Evolutionary conservation across 75 land plant species (phyloP), one percentile per base, ranked within the genome.

Genomic region (Gnetum montanum): DNA sequence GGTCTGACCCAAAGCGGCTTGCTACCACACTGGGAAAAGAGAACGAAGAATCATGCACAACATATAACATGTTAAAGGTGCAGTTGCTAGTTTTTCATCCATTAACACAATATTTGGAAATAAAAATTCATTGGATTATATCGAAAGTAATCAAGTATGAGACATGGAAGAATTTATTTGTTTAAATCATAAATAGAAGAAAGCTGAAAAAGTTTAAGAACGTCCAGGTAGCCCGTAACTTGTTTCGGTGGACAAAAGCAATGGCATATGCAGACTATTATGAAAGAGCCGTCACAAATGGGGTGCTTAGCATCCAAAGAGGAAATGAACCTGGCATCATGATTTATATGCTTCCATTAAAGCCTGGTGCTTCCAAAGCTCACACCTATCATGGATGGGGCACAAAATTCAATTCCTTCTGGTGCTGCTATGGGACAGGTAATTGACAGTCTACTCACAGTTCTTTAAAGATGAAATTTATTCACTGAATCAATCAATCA

Each of bases 401-500:
- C 26, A 89, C 83, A 56, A 31, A 49, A 43, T 82, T 61, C 49
- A 59, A 85, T 36, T 70, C 85, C n/a, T 89, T 94, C 45, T 94
- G 98, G 98, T 94, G 98, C 66, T 94, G 98, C 54, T 94, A 94
- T 72, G 98, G 98, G 12, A 85, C 96, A 60, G 96, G 98, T 94
- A 8, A 33, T 34, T n/a, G n/a, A n/a, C n/a, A n/a, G n/a, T n/a
- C n/a, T n/a, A n/a, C n/a, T n/a, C n/a, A n/a, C n/a, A n/a, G n/a
- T n/a, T n/a, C n/a, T n/a, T n/a, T n/a, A n/a, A n/a, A n/a, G n/a
- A n/a, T n/a, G n/a, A n/a, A n/a, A n/a, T n/a, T n/a, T n/a, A n/a
- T n/a, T n/a, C n/a, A n/a, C n/a, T n/a, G n/a, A n/a, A n/a, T n/a
- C n/a, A n/a, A n/a, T n/a, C n/a, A n/a, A n/a, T n/a, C n/a, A n/a